These are phyloP conservation scores for Porogramme epimiltina DNA, from an alignment of 1,284 basidiomycete species.

Conservation along the genomic window DNA sequence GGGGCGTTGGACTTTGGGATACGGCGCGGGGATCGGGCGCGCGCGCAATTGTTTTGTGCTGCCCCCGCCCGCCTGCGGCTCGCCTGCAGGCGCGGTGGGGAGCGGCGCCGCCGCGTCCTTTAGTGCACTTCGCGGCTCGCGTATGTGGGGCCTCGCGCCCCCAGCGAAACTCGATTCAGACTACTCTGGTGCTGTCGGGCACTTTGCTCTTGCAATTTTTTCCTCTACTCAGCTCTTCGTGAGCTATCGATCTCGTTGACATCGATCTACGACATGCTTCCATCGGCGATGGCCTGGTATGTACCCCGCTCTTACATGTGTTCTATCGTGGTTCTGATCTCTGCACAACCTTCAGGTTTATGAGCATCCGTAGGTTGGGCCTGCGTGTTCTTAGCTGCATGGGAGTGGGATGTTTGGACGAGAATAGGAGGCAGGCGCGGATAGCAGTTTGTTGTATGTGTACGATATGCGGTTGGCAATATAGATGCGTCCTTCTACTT, in stretches of 20 bases:
- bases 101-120: constrained; percentile 35
- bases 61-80: constrained; percentile 13
- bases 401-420: too few species aligned
- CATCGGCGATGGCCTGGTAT: too few species aligned
- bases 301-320: too few species aligned
- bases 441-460: too few species aligned
- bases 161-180: constrained; percentile 56
- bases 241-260: constrained; percentile 11
- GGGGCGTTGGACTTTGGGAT: constrained; percentile 32
- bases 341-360: too few species aligned
- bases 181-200: constrained; percentile 54
- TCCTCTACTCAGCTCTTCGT: constrained; percentile 26
- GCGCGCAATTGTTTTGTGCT: neutral
- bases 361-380: too few species aligned
- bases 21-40: constrained; percentile 35
- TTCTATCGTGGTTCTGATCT: too few species aligned
- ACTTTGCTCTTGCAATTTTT: constrained; percentile 27
- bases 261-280: too few species aligned
- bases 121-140: constrained; percentile 54
- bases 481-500: too few species aligned
- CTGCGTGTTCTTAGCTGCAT: too few species aligned
- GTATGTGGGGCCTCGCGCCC: constrained; percentile 22
- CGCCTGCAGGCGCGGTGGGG: constrained; percentile 14
- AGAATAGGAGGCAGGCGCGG: too few species aligned
- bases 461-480: too few species aligned